These are phyloP conservation scores for Rossbeevera mucosa DNA, from an alignment of 768 basidiomycete species.

Conservation along the genomic window DNA sequence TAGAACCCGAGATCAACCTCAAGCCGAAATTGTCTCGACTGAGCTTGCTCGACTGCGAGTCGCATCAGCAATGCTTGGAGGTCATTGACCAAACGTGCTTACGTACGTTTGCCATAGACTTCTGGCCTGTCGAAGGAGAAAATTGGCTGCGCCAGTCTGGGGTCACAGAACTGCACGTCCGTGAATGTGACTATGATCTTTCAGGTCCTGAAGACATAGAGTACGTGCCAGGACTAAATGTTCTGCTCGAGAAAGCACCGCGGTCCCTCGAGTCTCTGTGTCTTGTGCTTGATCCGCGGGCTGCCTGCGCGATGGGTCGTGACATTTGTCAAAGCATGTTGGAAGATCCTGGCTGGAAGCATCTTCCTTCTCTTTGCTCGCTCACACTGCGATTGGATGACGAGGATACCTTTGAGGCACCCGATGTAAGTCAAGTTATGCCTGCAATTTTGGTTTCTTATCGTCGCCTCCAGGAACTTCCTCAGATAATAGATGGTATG, in stretches of 20 bases:
- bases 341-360: not conserved
- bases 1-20: not conserved
- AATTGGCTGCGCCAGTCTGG: not conserved
- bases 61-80: not conserved
- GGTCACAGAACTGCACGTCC: not conserved
- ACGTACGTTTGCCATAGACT: not conserved
- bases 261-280: not conserved
- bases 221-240: not conserved
- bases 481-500: not conserved
- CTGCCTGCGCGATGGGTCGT: not conserved
- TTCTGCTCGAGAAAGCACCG: not conserved
- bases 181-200: too few relatives aligned
- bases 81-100: not conserved
- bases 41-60: not conserved
- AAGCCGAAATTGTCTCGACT: not conserved
- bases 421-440: not conserved
- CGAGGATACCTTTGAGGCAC: too few relatives aligned
- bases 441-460: not conserved
- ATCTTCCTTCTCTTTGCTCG: not conserved
- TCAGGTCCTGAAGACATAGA: not conserved
- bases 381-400: not conserved
- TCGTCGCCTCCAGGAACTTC: not conserved
- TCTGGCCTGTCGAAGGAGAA: not conserved
- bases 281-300: not conserved
- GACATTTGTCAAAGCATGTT: not conserved